A percentile compares a stretch with the other conserved stretches of the same genome.
phyloP scores from a whole-genome alignment of 768 basidiomycete species.

The Agaricus sinodeliciosus region DNA sequence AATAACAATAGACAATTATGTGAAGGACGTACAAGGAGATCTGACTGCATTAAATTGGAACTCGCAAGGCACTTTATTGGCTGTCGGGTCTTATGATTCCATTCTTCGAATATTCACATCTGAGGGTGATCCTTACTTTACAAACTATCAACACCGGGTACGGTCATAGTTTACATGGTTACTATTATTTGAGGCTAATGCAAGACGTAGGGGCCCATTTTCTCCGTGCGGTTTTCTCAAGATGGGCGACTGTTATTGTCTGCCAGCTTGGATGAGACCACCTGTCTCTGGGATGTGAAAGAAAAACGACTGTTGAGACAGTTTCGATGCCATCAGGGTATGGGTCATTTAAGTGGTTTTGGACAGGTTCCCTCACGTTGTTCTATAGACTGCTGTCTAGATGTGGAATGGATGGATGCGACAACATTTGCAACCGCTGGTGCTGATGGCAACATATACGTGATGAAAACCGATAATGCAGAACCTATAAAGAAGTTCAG shows the following conservation, averaged over 20 bases:
- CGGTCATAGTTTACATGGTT: constrained; percentile 14
- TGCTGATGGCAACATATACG: constrained; percentile 56
- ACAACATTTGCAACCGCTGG: constrained; percentile 68
- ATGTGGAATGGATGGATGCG: constrained; percentile 75
- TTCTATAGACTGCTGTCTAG: constrained; percentile 63
- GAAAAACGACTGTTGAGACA: constrained; percentile 56
- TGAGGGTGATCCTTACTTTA: constrained; percentile 56
- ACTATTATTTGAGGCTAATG: constrained; percentile 17
- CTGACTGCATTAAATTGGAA: constrained; percentile 78
- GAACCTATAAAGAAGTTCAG: constrained; percentile 55
- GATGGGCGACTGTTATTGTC: constrained; percentile 68
- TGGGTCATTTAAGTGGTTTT: neutral
- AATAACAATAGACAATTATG: constrained; percentile 42
- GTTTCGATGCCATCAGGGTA: constrained; percentile 63
- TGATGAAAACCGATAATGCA: constrained; percentile 47
- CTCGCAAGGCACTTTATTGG: constrained; percentile 62
- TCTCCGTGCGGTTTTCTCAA: constrained; percentile 70
- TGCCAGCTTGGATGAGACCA: constrained; percentile 71
- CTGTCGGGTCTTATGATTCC: constrained; percentile 74
- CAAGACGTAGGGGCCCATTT: constrained; percentile 66
- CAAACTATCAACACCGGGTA: constrained; percentile 61
- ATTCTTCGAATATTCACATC: constrained; percentile 62
- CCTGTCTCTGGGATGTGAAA: constrained; percentile 73
- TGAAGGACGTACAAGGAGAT: constrained; percentile 46
- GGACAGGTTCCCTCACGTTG: constrained; percentile 3